These are phyloP conservation scores for Bipolaris oryzae DNA, from an alignment of 2,329 filamentous ascomycete species.

Conservation along the genomic window DNA sequence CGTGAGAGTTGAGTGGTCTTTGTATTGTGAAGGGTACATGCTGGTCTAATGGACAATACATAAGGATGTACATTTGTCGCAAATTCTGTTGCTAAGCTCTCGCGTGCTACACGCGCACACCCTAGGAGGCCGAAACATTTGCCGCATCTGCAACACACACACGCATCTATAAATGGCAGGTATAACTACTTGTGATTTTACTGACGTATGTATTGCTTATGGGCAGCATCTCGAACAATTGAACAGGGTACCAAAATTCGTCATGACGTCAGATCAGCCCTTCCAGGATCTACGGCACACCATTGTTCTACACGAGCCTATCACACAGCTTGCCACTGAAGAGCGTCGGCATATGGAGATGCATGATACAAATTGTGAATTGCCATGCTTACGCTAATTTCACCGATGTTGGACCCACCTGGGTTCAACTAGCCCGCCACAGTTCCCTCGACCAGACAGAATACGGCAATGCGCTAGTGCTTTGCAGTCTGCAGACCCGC, in stretches of 20 bases:
- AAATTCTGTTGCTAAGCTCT: too few species aligned
- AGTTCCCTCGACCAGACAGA: background rate
- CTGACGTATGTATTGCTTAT: too few species aligned
- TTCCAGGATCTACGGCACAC: background rate
- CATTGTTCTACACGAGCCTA: background rate
- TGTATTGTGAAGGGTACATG: too few species aligned
- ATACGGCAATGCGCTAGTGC: constrained; percentile 3
- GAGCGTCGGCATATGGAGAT: background rate
- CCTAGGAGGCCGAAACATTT: background rate
- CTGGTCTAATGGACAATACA: too few species aligned
- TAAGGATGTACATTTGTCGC: too few species aligned
- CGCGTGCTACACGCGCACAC: too few species aligned
- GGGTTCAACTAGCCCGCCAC: too few species aligned
- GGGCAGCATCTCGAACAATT: too few species aligned
- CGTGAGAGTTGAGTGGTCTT: too few species aligned
- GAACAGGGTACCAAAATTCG: too few species aligned
- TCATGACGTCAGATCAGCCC: background rate
- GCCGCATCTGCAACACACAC: background rate
- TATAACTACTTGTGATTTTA: too few species aligned
- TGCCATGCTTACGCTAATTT: background rate
- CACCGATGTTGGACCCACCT: background rate
- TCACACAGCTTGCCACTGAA: background rate
- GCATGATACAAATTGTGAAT: background rate
- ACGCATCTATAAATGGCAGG: too few species aligned
- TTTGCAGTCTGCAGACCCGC: background rate